Base-by-base conservation (phyloP, 2,329 filamentous ascomycete species). In the Calonectria pseudoturangicola region DNA sequence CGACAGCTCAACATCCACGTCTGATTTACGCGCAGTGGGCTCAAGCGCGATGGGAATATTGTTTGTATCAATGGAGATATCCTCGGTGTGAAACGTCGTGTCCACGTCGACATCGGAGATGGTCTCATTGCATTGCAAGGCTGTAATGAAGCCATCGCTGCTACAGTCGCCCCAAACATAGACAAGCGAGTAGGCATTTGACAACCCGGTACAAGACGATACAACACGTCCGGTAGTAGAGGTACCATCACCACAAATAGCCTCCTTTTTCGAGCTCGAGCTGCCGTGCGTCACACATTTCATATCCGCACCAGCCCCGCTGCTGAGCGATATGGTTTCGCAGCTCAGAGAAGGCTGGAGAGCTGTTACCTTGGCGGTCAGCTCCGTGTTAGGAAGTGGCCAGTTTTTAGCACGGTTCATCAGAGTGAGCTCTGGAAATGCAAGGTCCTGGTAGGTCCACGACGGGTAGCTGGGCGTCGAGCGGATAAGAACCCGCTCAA, bases 131-230 rank as follows among this genome's bases (percentile, higher is more conserved):
- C 80, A 81, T 65, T 74, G 70, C 54, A 81, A 66, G 28, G 80
- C 70, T 0, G 78, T 76, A 2, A 79, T 74, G 47, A 71, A 63
- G 3, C 74, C 75, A 30, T 74, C 68, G 8, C 66, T 47, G 15
- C 68, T 64, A 68, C 80, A 81, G 47, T 76, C 75, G 0, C 80
- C 80, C 80, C 80, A 81, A 21, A 81, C 60, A 58, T 79, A 81
- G 60, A 77, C 75, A 50, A 81, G 70, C 0, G 73, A 48, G 27
- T 75, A 78, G 13, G 62, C 67, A 6, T 69, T 74, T 2, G 72
- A 71, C 27, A 78, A 65, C 2, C 78, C 75, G 2, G 72, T 43
- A 63, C 80, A 81, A 9, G 74, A 77, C 12, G 75, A 76, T 7
- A 74, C 80, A 30, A 78, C 79, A 8, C 75, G 56, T 7, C 74